A percentile compares a stretch with the other conserved stretches of the same genome.
These are phyloP conservation scores for Nasturtium officinale DNA, from an alignment of 345 rosid genomes.

Conservation along the genomic window DNA sequence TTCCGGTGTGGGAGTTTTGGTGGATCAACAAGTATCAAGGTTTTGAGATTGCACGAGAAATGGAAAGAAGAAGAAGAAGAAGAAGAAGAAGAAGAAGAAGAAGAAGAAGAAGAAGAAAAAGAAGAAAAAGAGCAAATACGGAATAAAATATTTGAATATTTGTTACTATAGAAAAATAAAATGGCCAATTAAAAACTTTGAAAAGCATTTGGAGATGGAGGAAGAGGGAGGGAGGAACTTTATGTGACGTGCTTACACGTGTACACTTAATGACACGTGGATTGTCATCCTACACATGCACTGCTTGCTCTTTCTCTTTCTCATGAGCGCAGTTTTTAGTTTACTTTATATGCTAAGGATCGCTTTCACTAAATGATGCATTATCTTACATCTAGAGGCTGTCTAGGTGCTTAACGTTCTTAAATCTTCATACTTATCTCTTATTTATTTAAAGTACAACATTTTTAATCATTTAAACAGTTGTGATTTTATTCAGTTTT, in stretches of 20 bases:
- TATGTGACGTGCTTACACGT: constrained; percentile 29
- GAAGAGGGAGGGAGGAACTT: constrained; percentile 11
- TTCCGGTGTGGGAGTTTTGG: constrained; percentile 11
- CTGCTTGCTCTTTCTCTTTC: background rate
- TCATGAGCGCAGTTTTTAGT: background rate
- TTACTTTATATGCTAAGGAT: background rate
- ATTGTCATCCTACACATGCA: background rate
- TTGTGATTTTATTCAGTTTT: background rate
- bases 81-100: background rate
- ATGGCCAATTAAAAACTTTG: constrained; percentile 8
- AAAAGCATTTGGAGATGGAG: constrained; percentile 11
- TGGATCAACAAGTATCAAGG: constrained; percentile 18
- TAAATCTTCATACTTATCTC: background rate
- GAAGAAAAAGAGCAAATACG: background rate
- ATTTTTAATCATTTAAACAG: background rate
- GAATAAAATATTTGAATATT: constrained; percentile 28
- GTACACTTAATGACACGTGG: constrained; percentile 22
- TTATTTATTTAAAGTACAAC: background rate
- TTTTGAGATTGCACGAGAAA: constrained; percentile 2
- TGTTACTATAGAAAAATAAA: background rate
- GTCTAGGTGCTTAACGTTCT: background rate
- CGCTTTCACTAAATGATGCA: background rate
- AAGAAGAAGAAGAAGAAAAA: constrained; percentile 4
- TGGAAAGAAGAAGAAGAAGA: constrained; percentile 16
- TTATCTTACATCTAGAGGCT: background rate